Evolutionary conservation across 2,329 filamentous ascomycete species (phyloP).

Genomic region (Phyllosticta citriasiana): DNA sequence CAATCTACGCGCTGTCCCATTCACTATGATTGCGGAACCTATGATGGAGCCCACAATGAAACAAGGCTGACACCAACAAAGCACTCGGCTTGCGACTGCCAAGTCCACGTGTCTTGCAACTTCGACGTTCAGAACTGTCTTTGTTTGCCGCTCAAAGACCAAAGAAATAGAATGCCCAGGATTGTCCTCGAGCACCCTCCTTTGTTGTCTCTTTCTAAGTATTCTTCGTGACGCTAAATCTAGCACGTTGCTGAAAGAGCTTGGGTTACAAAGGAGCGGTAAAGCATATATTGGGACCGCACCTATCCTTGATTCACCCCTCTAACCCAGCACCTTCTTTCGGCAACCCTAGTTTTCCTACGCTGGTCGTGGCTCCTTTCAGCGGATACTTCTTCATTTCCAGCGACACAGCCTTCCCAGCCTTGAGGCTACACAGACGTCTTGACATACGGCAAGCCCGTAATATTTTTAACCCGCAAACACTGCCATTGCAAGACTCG

Average conservation of each 20-base stretch:
- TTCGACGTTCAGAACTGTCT: neutral
- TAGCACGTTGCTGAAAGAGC: neutral
- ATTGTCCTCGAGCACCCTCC: neutral
- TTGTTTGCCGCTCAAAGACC: neutral
- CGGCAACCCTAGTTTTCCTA: neutral
- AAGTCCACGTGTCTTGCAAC: neutral
- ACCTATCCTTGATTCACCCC: neutral
- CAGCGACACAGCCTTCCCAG: neutral
- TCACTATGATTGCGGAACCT: neutral
- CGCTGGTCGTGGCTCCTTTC: neutral
- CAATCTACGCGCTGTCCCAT: neutral
- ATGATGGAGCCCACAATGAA: neutral
- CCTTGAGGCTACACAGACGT: neutral
- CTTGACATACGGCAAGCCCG: neutral
- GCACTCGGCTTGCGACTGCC: neutral
- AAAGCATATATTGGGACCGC: neutral
- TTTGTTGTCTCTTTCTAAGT: neutral
- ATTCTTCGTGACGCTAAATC: neutral
- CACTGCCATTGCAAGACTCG: neutral
- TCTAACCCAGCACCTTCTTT: neutral
- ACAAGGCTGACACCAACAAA: neutral
- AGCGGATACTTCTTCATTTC: neutral
- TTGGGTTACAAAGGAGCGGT: neutral
- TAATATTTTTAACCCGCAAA: neutral
- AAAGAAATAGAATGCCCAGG: neutral